Evolutionary conservation across 345 rosid genomes (phyloP), one percentile per base, ranked within the genome.

Genomic region (Euphorbia lathyris): DNA sequence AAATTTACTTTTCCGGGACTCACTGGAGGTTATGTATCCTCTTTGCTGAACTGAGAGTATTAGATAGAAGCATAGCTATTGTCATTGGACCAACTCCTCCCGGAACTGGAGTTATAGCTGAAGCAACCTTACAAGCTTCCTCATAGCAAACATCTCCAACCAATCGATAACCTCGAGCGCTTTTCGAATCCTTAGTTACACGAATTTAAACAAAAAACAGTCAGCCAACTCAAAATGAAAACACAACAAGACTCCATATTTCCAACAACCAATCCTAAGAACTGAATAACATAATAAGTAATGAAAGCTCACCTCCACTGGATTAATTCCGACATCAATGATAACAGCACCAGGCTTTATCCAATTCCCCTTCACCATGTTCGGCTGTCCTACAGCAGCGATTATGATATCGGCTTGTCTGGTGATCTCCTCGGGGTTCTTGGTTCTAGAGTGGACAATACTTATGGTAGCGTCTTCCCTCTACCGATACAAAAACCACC

Each of bases 81-180:
- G 97, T 90, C 97, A 93, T 90, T 0, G 97, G 93, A 72, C 98
- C 98, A 63, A 93, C 97, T 66, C 97, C 97, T 6, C 98, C 92
- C 0, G 93, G 97, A 72, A 92, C 95, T 42, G 95, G 95, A 47
- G 98, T 92, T 64, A 88, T 60, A 17, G 92, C 92, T 30, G 89
- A 83, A 67, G 96, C 97, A 67, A 86, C 86, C 75, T 86, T 73
- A 74, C 87, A 68, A 42, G 87, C 98, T 75, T 93, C 93, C 59
- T 93, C 90, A 10, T 87, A 87, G 77, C 87, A 86, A 79, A 93
- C 82, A 75, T 90, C 97, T 71, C 98, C 97, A 8, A 88, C 97
- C 32, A 90, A 77, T 72, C 81, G 78, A 77, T 87, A 87, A 20
- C 97, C 97, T 43, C 86, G 83, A 1, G 89, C 73, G 45, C 86